Conservation (phyloP, 257 asterid species). For the Nicotiana noctiflora region DNA sequence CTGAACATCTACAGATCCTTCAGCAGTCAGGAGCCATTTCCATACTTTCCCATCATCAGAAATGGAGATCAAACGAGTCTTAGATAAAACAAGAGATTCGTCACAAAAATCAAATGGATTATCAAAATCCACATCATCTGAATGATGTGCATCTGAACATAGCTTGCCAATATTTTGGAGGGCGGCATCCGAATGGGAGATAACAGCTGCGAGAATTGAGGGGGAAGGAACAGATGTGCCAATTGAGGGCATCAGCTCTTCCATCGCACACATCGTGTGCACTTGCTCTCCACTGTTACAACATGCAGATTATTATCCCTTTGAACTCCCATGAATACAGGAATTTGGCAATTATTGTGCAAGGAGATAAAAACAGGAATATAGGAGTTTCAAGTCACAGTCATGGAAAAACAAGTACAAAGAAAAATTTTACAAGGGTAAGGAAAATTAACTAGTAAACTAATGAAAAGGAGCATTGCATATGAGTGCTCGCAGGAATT, state of each 20-base stretch:
- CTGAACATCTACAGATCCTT: conserved; percentile 53
- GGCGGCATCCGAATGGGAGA: conserved; percentile 73
- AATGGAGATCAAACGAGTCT: conserved; percentile 63
- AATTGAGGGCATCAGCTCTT: conserved; percentile 86
- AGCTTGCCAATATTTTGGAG: conserved; percentile 72
- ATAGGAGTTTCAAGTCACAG: not conserved
- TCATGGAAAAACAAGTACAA: not conserved
- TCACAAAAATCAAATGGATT: conserved; percentile 62
- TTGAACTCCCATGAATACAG: conserved; percentile 17
- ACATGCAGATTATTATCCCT: conserved; percentile 29
- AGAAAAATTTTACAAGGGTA: not conserved
- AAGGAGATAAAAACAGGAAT: conserved; percentile 4
- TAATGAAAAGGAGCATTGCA: conserved; percentile 5
- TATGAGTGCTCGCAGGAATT: not conserved
- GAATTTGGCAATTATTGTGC: conserved; percentile 7
- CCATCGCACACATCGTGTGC: conserved; percentile 69
- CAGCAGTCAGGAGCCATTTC: conserved; percentile 96
- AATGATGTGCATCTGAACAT: conserved; percentile 41
- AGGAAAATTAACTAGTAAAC: not conserved
- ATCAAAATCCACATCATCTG: conserved; percentile 38
- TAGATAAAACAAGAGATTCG: conserved; percentile 64
- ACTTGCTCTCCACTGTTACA: conserved; percentile 84
- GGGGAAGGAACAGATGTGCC: conserved; percentile 94
- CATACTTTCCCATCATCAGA: conserved; percentile 96
- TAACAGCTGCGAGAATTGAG: conserved; percentile 74